Evolutionary conservation across 306 rosid genomes (phyloP), one percentile per base, ranked within the genome.

Genomic region (Astragalus membranaceus): DNA sequence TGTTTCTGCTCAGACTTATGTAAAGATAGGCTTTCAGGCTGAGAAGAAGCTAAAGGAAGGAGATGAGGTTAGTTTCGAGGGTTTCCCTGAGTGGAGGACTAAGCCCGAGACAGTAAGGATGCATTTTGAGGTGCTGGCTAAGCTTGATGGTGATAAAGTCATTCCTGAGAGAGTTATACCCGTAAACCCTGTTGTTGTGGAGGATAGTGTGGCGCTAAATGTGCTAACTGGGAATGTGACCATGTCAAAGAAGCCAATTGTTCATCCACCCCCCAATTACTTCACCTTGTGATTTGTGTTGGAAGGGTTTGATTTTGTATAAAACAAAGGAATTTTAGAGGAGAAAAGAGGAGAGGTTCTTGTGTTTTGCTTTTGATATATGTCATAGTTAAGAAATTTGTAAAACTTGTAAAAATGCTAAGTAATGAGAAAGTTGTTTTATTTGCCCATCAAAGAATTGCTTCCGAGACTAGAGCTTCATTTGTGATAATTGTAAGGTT

Each of bases 81-180:
- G 78, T 57, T 79, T 78, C 73, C 97, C 92, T 5, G 86, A 62
- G 41, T 94, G 99, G 99, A 84, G 91, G 77, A 89, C 99, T 8
- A 91, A 83, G 77, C 97, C 96, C 2, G 92, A 91, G 65, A 82
- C 64, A 0, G 77, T 83, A 62, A 91, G 47, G 62, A 68, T 88
- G 89, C 88, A 88, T 64, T 94, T 94, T 48, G 96, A 94, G 86
- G 99, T 94, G 29, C 72, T 94, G 49, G 99, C 91, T n/a, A 94
- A 87, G 81, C 85, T 94, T 17, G 97, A 88, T 23, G 97, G 97
- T 0, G 91, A 91, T 49, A 88, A 79, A 79, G 85, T 94, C 50
- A 84, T 91, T 39, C 86, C 97, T 0, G 99, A 94, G 81, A 86
- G 86, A 74, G 76, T 94, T 8, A 73, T 73, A 64, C 96, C 76